Conservation (phyloP, 768 basidiomycete species). For the Pleurotus sapidus region DNA sequence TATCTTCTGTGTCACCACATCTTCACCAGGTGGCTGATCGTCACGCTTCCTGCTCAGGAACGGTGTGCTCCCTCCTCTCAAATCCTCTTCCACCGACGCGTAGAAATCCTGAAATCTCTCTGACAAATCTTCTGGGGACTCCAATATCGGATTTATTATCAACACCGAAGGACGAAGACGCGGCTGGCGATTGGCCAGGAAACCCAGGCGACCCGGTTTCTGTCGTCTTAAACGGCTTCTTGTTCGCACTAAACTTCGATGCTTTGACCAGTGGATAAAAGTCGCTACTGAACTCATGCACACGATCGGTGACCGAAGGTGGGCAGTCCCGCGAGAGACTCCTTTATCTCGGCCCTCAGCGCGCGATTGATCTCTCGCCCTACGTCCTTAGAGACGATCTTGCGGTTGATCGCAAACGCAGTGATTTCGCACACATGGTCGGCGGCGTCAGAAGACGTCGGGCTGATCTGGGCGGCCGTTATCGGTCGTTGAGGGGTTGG, state of each 20-base stretch:
- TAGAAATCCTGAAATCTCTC: slow-evolving; percentile 74
- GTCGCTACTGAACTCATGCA: slow-evolving; percentile 49
- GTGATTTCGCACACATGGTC: slow-evolving; percentile 50
- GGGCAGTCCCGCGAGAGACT: slow-evolving; percentile 34
- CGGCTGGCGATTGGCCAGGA: not conserved
- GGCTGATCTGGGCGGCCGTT: slow-evolving; percentile 22
- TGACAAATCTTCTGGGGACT: slow-evolving; percentile 48
- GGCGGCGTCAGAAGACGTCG: slow-evolving; percentile 21
- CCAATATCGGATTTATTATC: slow-evolving; percentile 40
- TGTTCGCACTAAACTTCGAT: slow-evolving; percentile 8
- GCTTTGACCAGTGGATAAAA: slow-evolving; percentile 57
- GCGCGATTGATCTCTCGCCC: slow-evolving; percentile 50
- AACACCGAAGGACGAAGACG: slow-evolving; percentile 19
- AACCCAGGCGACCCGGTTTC: not conserved
- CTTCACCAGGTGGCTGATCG: slow-evolving; percentile 26
- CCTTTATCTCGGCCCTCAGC: slow-evolving; percentile 54
- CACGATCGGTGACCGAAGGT: slow-evolving; percentile 61
- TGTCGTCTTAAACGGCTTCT: not conserved
- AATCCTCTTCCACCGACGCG: slow-evolving; percentile 57
- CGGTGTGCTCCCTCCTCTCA: slow-evolving; percentile 40
- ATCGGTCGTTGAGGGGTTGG: slow-evolving; percentile 21
- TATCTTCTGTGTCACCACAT: slow-evolving; percentile 32
- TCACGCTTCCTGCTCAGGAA: slow-evolving; percentile 24
- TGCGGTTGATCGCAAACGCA: slow-evolving; percentile 54
- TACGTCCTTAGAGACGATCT: slow-evolving; percentile 52